Evolutionary conservation across 306 rosid genomes (phyloP).

Genomic region (Senna siamea): DNA sequence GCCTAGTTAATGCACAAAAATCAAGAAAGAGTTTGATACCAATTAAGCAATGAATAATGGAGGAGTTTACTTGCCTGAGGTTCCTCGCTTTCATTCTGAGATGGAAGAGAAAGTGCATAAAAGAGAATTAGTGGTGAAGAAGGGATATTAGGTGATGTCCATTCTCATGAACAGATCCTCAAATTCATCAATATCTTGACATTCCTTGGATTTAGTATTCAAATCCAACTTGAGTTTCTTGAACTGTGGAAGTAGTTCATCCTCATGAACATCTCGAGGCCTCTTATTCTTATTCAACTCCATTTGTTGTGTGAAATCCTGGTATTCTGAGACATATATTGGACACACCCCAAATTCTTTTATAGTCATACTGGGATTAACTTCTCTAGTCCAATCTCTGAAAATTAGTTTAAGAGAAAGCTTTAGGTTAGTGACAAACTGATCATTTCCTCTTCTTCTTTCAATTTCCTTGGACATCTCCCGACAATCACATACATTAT

Average conservation of each 20-base stretch:
- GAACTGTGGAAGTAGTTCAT: background rate
- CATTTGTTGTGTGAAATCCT: too few relatives aligned
- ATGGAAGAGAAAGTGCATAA: background rate
- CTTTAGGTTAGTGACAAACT: background rate
- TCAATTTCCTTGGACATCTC: background rate
- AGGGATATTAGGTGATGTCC: background rate
- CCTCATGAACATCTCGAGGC: background rate
- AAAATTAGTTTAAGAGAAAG: too few relatives aligned
- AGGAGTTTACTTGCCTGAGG: background rate
- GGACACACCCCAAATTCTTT: background rate
- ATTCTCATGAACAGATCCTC: background rate
- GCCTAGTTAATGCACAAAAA: too few relatives aligned
- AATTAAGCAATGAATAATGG: background rate
- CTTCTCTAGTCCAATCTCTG: too few relatives aligned
- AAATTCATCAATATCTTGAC: background rate
- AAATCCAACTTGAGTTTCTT: background rate
- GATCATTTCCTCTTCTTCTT: background rate
- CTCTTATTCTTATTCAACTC: background rate
- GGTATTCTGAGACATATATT: background rate
- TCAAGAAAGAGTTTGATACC: background rate
- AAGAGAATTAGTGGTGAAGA: background rate
- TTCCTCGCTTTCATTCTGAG: background rate
- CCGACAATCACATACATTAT: background rate
- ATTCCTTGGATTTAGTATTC: background rate
- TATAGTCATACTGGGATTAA: background rate